Conservation (phyloP, 2,329 filamentous ascomycete species). For the Elsinoe batatas region DNA sequence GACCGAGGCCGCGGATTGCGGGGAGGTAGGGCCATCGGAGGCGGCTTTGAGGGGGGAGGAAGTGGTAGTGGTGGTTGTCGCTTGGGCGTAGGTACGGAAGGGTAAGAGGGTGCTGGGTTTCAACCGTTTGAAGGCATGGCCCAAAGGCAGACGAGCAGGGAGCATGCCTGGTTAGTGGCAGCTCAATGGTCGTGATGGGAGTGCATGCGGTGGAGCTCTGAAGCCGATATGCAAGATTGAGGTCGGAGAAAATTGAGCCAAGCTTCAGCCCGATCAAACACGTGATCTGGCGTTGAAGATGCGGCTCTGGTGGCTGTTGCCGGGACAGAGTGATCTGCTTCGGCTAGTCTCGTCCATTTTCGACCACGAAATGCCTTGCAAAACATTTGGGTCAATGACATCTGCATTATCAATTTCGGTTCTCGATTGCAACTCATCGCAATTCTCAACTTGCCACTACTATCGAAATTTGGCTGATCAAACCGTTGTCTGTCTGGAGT, state of each 20-base stretch:
- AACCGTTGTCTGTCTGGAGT: conserved; percentile 4
- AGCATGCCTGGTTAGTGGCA: conserved; percentile 10
- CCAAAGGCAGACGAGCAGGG: not conserved
- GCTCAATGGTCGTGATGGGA: not conserved
- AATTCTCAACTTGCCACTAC: not conserved
- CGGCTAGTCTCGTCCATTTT: not conserved
- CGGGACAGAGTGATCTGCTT: not conserved
- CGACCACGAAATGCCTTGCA: not conserved
- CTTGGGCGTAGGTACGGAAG: conserved; percentile 3
- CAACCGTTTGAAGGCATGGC: conserved; percentile 8
- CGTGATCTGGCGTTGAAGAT: not conserved
- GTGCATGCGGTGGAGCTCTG: not conserved
- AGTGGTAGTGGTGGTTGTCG: conserved; percentile 18
- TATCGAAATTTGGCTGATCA: conserved; percentile 8
- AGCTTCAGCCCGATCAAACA: not conserved
- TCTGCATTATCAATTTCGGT: not conserved
- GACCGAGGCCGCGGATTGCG: conserved; percentile 30
- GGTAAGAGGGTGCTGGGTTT: not conserved
- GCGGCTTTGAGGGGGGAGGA: conserved; percentile 24
- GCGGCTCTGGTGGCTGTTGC: conserved; percentile 1
- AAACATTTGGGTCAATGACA: not conserved
- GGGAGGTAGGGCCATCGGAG: conserved; percentile 18
- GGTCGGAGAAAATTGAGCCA: conserved; percentile 1
- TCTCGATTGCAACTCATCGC: not conserved
- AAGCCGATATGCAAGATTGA: not conserved